phyloP scores from a whole-genome alignment of 306 rosid species.

The Argentina anserina region DNA sequence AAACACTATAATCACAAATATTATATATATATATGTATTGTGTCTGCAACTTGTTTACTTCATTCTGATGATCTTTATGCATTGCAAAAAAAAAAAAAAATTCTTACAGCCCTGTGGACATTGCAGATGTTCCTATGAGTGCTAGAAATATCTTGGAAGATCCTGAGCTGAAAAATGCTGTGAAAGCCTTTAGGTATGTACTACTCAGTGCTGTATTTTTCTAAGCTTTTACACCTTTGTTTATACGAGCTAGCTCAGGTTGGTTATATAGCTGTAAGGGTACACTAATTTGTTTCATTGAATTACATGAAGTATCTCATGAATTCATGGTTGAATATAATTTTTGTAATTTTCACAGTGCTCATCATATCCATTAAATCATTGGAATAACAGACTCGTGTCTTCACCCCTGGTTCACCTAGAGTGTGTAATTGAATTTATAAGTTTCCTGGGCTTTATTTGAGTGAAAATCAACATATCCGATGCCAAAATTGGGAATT shows the following conservation, averaged over 20 bases:
- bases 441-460: neutral
- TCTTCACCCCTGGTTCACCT: neutral
- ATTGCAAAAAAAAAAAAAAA: neutral
- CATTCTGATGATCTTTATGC: too few relatives aligned
- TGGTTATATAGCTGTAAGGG: neutral
- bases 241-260: neutral
- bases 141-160: constrained; percentile 86
- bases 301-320: too few relatives aligned
- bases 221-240: neutral
- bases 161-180: constrained; percentile 79
- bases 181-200: constrained; percentile 71
- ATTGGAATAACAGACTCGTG: neutral
- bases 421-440: neutral
- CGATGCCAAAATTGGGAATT: neutral
- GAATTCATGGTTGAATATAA: neutral
- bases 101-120: constrained; percentile 1
- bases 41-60: neutral
- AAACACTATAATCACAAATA: neutral
- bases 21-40: neutral
- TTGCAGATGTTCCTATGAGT: constrained; percentile 77
- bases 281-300: neutral
- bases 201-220: neutral
- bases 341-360: neutral
- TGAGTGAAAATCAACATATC: neutral
- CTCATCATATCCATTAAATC: neutral